phyloP scores from a whole-genome alignment of 1,139 yeast species.

The Tardiomyces blankii region DNA sequence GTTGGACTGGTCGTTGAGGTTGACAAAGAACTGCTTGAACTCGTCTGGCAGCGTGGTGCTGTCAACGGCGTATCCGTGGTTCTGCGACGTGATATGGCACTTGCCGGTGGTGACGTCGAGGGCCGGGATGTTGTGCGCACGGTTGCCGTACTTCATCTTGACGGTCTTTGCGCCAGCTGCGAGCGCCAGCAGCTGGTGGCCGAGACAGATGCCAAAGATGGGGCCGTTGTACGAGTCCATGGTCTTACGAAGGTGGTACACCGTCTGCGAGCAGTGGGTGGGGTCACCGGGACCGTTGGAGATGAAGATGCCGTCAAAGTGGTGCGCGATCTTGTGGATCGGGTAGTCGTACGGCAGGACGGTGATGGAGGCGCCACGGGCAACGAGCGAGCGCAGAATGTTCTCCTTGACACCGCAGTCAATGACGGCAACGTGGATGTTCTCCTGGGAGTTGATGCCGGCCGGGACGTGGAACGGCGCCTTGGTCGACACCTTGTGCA shows the following conservation, averaged over 20 bases:
- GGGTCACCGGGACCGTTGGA: conserved; percentile 99
- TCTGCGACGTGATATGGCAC: conserved; percentile 96
- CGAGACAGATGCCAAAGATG: conserved; percentile 92
- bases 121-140: conserved; percentile 98
- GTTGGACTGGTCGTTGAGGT: conserved; percentile 88
- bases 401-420: conserved; percentile 99
- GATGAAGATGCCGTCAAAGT: conserved; percentile 88
- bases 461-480: conserved; percentile 83
- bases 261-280: conserved; percentile 79
- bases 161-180: conserved; percentile 91
- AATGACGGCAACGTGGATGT: conserved; percentile 77
- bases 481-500: conserved; percentile 88
- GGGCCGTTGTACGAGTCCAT: conserved; percentile 69
- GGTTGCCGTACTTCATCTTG: conserved; percentile 93
- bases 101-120: conserved; percentile 80
- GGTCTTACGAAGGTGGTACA: conserved; percentile 59
- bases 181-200: conserved; percentile 89
- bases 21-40: conserved; percentile 80
- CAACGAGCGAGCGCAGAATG: conserved; percentile 81
- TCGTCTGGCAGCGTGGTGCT: conserved; percentile 61
- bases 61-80: conserved; percentile 97
- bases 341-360: conserved; percentile 96
- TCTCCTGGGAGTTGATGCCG: conserved; percentile 33
- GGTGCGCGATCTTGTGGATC: conserved; percentile 78
- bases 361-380: conserved; percentile 92